Evolutionary conservation across 2,329 filamentous ascomycete genomes (phyloP).

Genomic region (Trichoderma asperellum): DNA sequence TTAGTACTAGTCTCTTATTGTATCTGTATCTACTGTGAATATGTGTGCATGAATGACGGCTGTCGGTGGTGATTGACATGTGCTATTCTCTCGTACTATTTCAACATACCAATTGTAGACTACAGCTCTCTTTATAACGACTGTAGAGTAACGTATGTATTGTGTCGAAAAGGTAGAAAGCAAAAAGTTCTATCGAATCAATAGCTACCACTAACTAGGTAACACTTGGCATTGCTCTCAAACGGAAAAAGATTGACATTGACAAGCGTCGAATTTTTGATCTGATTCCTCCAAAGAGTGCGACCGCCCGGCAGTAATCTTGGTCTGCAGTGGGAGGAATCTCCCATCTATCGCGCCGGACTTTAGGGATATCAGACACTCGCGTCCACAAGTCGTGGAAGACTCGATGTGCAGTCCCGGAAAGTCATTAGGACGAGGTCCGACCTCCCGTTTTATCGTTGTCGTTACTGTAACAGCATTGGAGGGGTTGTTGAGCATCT

Average conservation of each 20-base stretch:
- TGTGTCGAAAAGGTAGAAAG: background rate
- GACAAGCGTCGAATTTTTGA: constrained; percentile 29
- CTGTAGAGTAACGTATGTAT: background rate
- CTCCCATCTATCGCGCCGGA: background rate
- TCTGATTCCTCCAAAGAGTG: constrained; percentile 3
- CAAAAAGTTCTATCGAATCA: background rate
- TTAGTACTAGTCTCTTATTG: background rate
- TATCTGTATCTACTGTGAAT: background rate
- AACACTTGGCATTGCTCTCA: background rate
- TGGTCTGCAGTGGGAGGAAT: constrained; percentile 33
- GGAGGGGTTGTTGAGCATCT: background rate
- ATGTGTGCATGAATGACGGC: too few species aligned
- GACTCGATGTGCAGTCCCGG: constrained; percentile 1
- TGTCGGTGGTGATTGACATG: too few species aligned
- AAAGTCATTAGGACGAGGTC: constrained; percentile 9
- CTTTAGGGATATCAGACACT: background rate
- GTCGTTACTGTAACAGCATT: constrained; percentile 44
- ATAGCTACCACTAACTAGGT: background rate
- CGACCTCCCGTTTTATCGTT: constrained; percentile 43
- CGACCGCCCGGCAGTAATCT: constrained; percentile 34
- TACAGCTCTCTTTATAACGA: background rate
- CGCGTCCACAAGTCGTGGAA: background rate
- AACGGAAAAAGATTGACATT: background rate
- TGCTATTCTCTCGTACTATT: background rate
- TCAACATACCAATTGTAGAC: background rate